These are phyloP conservation scores for Kodamaea sp. DNA, from an alignment of 1,139 yeast genomes.

Conservation along the genomic window DNA sequence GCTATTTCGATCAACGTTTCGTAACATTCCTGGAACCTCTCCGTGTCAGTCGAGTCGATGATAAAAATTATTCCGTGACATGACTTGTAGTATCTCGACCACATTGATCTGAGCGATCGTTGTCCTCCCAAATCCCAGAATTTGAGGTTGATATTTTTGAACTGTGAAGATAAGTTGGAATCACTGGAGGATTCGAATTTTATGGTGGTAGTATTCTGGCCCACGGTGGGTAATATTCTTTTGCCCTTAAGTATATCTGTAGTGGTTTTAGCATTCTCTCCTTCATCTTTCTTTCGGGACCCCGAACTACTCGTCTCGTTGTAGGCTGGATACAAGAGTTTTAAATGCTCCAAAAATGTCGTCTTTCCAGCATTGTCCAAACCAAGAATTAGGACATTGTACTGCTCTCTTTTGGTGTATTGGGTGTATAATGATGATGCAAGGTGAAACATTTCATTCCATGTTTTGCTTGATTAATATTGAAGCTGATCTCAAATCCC, in stretches of 20 bases:
- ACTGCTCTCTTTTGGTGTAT: constrained; percentile 50
- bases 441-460: constrained; percentile 43
- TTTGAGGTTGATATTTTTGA: constrained; percentile 61
- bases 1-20: constrained; percentile 53
- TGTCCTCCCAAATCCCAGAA: constrained; percentile 99
- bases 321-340: constrained; percentile 39
- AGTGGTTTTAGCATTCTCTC: constrained; percentile 14
- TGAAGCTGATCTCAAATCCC: too few species aligned
- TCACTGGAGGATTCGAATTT: constrained; percentile 33
- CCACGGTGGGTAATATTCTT: constrained; percentile 53
- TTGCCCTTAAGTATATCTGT: constrained; percentile 49
- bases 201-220: constrained; percentile 49
- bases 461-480: neutral
- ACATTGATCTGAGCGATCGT: constrained; percentile 72
- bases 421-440: constrained; percentile 50
- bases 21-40: constrained; percentile 80
- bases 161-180: constrained; percentile 29
- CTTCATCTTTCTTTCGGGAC: constrained; percentile 2
- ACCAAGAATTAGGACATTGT: constrained; percentile 75
- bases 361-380: constrained; percentile 97
- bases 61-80: constrained; percentile 93
- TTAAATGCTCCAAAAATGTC: constrained; percentile 58
- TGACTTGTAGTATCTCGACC: constrained; percentile 82
- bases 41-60: constrained; percentile 86
- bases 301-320: constrained; percentile 16